Conservation (phyloP, 1,139 yeast genomes). For the Nadsonia commutata region DNA sequence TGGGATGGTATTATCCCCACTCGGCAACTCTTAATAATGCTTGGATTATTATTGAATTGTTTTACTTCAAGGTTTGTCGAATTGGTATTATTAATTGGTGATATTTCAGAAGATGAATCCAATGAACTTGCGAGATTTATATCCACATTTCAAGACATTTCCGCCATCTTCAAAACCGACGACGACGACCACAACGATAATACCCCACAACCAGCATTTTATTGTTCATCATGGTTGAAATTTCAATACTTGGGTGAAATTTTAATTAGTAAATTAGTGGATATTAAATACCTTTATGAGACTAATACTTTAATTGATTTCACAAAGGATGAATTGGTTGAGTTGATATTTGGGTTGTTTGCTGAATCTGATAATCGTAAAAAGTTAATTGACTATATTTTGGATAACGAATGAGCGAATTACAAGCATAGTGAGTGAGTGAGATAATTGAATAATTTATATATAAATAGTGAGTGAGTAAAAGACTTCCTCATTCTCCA, state of each 20-base stretch:
- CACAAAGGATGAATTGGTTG: constrained; percentile 48
- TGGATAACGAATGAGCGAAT: constrained; percentile 2
- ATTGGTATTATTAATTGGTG: constrained; percentile 16
- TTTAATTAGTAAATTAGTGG: constrained; percentile 34
- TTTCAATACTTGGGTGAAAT: constrained; percentile 23
- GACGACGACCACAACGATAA: constrained; percentile 4
- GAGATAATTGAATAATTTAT: too few species aligned
- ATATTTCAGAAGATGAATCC: constrained; percentile 23
- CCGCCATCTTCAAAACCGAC: constrained; percentile 9
- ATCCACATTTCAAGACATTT: constrained; percentile 15
- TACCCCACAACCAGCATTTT: constrained; percentile 15
- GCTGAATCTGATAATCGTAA: constrained; percentile 57
- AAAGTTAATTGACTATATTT: constrained; percentile 46
- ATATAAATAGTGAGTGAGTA: too few species aligned
- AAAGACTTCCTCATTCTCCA: too few species aligned
- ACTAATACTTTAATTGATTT: constrained; percentile 64
- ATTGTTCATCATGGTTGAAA: constrained; percentile 27
- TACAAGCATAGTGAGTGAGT: too few species aligned
- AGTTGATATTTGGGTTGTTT: constrained; percentile 47
- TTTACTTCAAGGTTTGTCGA: constrained; percentile 15
- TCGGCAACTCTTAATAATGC: constrained; percentile 14
- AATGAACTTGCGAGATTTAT: constrained; percentile 16
- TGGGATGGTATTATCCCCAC: constrained; percentile 13
- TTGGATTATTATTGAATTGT: constrained; percentile 20
- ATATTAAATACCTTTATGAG: constrained; percentile 56